Evolutionary conservation across 257 asterid genomes (phyloP).

Genomic region (Solanum piurae): DNA sequence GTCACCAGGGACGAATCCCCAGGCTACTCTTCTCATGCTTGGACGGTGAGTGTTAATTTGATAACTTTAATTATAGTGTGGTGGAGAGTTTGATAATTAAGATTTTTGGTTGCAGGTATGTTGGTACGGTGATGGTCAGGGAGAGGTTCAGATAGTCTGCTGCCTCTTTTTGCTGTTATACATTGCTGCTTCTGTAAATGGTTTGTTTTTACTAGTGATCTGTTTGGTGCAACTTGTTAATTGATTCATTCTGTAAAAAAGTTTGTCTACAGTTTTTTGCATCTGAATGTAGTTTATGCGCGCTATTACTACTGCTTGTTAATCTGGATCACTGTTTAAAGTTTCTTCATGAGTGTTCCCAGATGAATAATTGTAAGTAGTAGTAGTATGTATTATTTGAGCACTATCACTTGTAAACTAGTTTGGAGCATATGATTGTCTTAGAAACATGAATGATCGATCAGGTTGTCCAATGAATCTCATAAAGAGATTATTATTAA

Average conservation of each 20-base stretch:
- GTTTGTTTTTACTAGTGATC: not conserved
- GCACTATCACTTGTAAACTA: too few species aligned
- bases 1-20: slow-evolving; percentile 95
- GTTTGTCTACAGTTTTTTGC: not conserved
- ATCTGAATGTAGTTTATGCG: not conserved
- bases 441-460: too few species aligned
- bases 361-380: too few species aligned
- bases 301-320: not conserved
- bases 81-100: not conserved
- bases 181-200: not conserved
- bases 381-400: too few species aligned
- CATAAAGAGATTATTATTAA: too few species aligned
- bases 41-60: slow-evolving; percentile 38
- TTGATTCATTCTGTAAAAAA: not conserved
- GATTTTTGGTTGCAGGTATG: slow-evolving; percentile 32
- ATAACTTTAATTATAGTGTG: not conserved
- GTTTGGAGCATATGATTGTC: too few species aligned
- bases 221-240: not conserved
- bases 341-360: too few species aligned
- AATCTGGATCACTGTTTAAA: not conserved
- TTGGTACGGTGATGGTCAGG: slow-evolving; percentile 47
- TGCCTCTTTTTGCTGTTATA: not conserved
- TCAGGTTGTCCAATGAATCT: too few species aligned
- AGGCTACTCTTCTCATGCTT: slow-evolving; percentile 84
- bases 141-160: slow-evolving; percentile 31